Conservation (phyloP, 2,329 filamentous ascomycete genomes). For the Hymenoscyphus fraxineus region DNA sequence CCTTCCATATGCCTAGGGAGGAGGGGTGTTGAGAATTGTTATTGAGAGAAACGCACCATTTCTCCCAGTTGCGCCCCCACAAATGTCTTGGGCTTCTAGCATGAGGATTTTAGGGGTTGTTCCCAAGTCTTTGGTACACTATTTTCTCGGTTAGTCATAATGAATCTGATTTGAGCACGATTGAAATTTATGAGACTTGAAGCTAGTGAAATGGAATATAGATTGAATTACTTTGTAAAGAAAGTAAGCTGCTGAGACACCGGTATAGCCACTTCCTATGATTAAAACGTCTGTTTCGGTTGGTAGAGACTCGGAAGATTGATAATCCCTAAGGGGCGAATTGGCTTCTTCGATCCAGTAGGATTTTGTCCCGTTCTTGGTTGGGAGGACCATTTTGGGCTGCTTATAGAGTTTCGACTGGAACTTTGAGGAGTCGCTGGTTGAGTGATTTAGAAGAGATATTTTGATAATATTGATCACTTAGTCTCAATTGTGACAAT, state of each 20-base stretch:
- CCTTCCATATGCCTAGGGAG: constrained; percentile 16
- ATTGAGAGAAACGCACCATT: constrained; percentile 32
- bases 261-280: constrained; percentile 21
- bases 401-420: background rate
- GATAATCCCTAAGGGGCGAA: constrained; percentile 16
- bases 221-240: constrained; percentile 20
- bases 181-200: background rate
- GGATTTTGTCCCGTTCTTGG: constrained; percentile 11
- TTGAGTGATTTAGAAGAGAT: background rate
- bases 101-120: constrained; percentile 33
- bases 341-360: constrained; percentile 20
- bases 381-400: constrained; percentile 12
- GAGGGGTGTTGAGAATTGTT: background rate
- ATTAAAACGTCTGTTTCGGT: constrained; percentile 21
- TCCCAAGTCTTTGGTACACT: constrained; percentile 25
- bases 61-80: constrained; percentile 41
- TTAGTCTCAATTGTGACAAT: too few relatives aligned
- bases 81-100: constrained; percentile 40
- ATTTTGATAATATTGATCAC: background rate
- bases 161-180: background rate
- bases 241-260: constrained; percentile 19
- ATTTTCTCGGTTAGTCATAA: background rate
- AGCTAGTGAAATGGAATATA: background rate
- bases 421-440: background rate
- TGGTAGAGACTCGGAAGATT: constrained; percentile 17